Conservation (phyloP, 2,329 filamentous ascomycete genomes). For the Diplocarpon rosae region DNA sequence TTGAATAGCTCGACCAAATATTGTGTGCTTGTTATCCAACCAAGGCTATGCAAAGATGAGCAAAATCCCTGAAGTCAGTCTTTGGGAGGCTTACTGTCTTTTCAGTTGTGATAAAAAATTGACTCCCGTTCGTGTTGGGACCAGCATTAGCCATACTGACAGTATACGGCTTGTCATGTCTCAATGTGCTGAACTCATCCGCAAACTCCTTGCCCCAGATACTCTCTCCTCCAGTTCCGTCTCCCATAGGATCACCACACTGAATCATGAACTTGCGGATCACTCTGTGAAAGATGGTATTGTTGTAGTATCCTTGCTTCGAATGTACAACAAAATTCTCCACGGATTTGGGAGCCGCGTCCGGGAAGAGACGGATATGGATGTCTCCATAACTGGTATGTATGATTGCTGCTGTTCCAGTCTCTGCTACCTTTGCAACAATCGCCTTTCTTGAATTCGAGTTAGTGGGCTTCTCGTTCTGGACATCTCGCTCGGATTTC, state of each 20-base stretch:
- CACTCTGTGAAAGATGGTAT: slow-evolving; percentile 92
- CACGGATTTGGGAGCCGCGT: slow-evolving; percentile 84
- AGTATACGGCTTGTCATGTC: slow-evolving; percentile 93
- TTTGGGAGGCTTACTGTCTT: slow-evolving; percentile 56
- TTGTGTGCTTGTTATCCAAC: slow-evolving; percentile 92
- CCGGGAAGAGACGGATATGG: slow-evolving; percentile 82
- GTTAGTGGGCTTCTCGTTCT: slow-evolving; percentile 82
- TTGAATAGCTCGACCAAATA: slow-evolving; percentile 83
- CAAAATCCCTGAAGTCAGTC: background rate
- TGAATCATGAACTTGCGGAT: slow-evolving; percentile 99
- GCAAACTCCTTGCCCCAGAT: slow-evolving; percentile 91
- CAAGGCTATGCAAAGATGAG: slow-evolving; percentile 47
- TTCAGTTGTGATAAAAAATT: slow-evolving; percentile 98
- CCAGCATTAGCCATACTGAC: slow-evolving; percentile 97
- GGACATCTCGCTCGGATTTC: slow-evolving; percentile 78
- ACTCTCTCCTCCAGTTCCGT: slow-evolving; percentile 81
- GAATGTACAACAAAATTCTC: slow-evolving; percentile 96
- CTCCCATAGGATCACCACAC: slow-evolving; percentile 71
- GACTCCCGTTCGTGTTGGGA: slow-evolving; percentile 86
- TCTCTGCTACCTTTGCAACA: slow-evolving; percentile 54
- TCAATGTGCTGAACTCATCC: slow-evolving; percentile 84
- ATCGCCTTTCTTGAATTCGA: slow-evolving; percentile 43
- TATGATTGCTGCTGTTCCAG: slow-evolving; percentile 68
- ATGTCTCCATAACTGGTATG: slow-evolving; percentile 95
- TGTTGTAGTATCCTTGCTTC: slow-evolving; percentile 89